These are phyloP conservation scores for Oryza officinalis DNA, from an alignment of 176 grass and related monocot genomes.

Conservation along the genomic window DNA sequence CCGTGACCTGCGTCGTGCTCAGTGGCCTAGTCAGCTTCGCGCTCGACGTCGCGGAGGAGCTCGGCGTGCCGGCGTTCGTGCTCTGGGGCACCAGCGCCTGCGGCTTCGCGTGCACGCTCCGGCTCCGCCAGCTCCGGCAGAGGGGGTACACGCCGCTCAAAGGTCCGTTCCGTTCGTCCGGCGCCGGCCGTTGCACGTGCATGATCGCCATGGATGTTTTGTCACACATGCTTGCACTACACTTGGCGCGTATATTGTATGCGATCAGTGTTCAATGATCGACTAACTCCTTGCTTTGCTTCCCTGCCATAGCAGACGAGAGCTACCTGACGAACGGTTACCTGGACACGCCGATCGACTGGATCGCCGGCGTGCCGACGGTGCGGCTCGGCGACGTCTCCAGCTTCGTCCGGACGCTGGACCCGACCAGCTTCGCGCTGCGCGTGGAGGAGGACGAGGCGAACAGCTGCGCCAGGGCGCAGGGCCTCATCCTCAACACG, in stretches of 20 bases:
- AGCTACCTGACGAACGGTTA: slow-evolving; percentile 74
- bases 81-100: slow-evolving; percentile 53
- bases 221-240: background rate
- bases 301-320: slow-evolving; percentile 45
- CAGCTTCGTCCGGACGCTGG: slow-evolving; percentile 75
- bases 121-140: slow-evolving; percentile 20
- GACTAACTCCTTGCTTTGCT: background rate
- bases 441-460: slow-evolving; percentile 55
- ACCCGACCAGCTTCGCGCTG: slow-evolving; percentile 50
- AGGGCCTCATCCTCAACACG: slow-evolving; percentile 59
- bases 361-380: slow-evolving; percentile 64
- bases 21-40: slow-evolving; percentile 53
- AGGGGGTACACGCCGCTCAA: slow-evolving; percentile 53
- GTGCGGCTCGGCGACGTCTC: slow-evolving; percentile 77
- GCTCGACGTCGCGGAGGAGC: slow-evolving; percentile 34
- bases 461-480: slow-evolving; percentile 49
- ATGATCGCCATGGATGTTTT: slow-evolving; percentile 15
- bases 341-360: slow-evolving; percentile 81
- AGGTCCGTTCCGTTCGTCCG: slow-evolving; percentile 2
- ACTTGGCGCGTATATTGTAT: background rate
- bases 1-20: slow-evolving; percentile 48
- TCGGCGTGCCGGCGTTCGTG: slow-evolving; percentile 45
- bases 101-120: slow-evolving; percentile 42
- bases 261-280: background rate
- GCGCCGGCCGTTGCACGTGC: background rate